Percentiles rank a stretch among this genome's conserved stretches.
Evolutionary conservation across 495 filamentous ascomycete genomes (phyloP).

Genomic region (Zalerion maritima): DNA sequence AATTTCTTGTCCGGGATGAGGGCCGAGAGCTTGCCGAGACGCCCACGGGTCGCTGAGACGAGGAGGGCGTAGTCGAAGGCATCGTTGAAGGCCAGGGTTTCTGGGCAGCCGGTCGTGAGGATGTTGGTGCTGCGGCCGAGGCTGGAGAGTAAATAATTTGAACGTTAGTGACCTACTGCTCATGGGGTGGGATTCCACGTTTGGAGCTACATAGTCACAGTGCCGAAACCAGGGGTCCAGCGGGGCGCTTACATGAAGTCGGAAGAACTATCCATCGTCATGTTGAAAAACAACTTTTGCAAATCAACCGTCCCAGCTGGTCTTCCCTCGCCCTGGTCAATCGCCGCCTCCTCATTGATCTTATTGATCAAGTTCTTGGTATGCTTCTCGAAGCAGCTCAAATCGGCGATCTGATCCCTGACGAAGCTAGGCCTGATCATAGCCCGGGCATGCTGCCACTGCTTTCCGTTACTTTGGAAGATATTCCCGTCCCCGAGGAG

Average conservation of each 20-base stretch:
- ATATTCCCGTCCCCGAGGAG: conserved; percentile 34
- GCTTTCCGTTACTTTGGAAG: conserved; percentile 54
- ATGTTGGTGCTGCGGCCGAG: conserved; percentile 25
- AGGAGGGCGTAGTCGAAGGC: conserved; percentile 25
- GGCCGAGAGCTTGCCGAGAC: conserved; percentile 39
- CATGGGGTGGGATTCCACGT: too few relatives aligned
- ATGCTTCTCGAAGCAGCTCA: conserved; percentile 41
- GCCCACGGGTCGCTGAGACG: conserved; percentile 25
- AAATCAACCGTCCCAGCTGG: conserved; percentile 40
- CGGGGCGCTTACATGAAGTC: conserved; percentile 44
- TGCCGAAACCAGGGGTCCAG: background rate
- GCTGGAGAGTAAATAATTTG: too few relatives aligned
- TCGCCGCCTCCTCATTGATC: too few relatives aligned
- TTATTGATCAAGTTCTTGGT: conserved; percentile 35
- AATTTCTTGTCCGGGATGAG: conserved; percentile 36
- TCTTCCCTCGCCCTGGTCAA: conserved; percentile 22
- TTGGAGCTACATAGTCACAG: too few relatives aligned
- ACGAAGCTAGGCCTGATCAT: conserved; percentile 33
- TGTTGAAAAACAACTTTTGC: conserved; percentile 40
- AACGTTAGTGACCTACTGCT: too few relatives aligned
- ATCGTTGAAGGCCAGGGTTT: conserved; percentile 19
- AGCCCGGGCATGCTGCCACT: conserved; percentile 42
- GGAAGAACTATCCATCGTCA: conserved; percentile 53
- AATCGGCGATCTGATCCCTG: conserved; percentile 34
- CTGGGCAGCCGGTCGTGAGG: conserved; percentile 14